Evolutionary conservation across 208 protist genomes (phyloP).

Genomic region (Phytomonas francai): DNA sequence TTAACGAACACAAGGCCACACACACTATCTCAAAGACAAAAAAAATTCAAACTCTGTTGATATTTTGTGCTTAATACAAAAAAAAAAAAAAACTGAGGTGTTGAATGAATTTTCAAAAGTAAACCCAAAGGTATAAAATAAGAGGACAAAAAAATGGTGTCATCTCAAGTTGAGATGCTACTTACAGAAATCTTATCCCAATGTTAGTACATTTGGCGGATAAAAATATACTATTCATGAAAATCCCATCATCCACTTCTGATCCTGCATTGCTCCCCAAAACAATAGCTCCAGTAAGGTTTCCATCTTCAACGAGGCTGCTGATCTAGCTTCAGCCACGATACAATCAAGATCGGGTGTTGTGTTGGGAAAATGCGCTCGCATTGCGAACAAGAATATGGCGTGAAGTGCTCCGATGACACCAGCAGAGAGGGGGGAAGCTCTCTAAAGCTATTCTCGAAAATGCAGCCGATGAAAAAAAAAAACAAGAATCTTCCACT

Average conservation of each 20-base stretch:
- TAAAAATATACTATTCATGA: neutral
- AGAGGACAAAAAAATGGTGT: slow-evolving; percentile 10
- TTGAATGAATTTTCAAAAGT: neutral
- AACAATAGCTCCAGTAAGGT: slow-evolving; percentile 64
- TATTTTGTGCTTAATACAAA: neutral
- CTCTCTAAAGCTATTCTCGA: slow-evolving; percentile 80
- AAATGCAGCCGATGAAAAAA: slow-evolving; percentile 60
- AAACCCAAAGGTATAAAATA: neutral
- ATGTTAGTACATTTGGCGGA: neutral
- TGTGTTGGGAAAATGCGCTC: neutral
- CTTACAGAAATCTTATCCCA: neutral
- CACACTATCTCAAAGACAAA: neutral
- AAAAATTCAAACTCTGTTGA: neutral
- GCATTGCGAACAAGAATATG: slow-evolving; percentile 26
- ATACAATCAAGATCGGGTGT: neutral
- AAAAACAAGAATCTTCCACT: slow-evolving; percentile 16
- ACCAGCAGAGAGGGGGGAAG: slow-evolving; percentile 39
- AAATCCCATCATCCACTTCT: slow-evolving; percentile 27
- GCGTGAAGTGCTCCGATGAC: slow-evolving; percentile 16
- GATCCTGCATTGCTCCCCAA: slow-evolving; percentile 42
- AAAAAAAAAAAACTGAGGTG: neutral
- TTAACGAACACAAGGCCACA: neutral
- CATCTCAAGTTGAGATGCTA: neutral
- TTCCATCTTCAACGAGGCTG: slow-evolving; percentile 27
- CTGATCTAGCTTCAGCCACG: neutral